Evolutionary conservation across 169 alveolate genomes (phyloP).

Genomic region (Eimeria maxima): DNA sequence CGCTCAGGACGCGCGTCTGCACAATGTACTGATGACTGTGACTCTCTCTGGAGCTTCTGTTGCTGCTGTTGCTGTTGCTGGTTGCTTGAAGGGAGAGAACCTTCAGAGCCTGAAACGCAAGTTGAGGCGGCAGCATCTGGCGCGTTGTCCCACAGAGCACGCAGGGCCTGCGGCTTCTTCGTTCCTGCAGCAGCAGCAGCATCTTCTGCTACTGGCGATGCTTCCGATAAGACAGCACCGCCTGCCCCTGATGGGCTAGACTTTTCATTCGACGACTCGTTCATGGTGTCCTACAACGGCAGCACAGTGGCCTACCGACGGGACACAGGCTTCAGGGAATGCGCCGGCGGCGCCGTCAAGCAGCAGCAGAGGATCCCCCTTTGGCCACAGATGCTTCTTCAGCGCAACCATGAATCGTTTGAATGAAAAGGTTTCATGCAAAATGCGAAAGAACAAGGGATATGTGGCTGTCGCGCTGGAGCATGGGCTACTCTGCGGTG

Average conservation of each 20-base stretch:
- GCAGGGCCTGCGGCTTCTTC: conserved; percentile 14
- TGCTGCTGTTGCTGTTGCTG: conserved; percentile 55
- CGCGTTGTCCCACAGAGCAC: conserved; percentile 22
- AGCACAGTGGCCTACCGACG: background rate
- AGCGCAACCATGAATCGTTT: background rate
- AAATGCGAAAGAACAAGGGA: background rate
- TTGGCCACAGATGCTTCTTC: background rate
- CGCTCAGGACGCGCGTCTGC: conserved; percentile 26
- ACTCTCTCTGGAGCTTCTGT: conserved; percentile 2
- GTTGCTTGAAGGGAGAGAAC: conserved; percentile 17
- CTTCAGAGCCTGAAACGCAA: conserved; percentile 62
- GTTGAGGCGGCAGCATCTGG: conserved; percentile 62
- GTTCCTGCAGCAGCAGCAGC: background rate
- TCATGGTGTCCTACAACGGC: conserved; percentile 28
- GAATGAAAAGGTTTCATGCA: background rate
- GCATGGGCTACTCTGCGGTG: background rate
- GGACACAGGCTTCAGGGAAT: background rate
- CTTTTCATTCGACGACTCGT: background rate
- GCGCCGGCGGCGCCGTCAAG: background rate
- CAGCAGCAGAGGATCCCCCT: conserved; percentile 7
- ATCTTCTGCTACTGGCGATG: background rate
- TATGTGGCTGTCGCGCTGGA: background rate
- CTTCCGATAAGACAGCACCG: background rate
- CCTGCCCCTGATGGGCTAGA: conserved; percentile 15
- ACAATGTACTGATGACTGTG: background rate